A percentile compares a stretch with the other conserved stretches of the same genome.
These are phyloP conservation scores for Penicillium sp. DNA, from an alignment of 2,329 filamentous ascomycete species.

Conservation along the genomic window DNA sequence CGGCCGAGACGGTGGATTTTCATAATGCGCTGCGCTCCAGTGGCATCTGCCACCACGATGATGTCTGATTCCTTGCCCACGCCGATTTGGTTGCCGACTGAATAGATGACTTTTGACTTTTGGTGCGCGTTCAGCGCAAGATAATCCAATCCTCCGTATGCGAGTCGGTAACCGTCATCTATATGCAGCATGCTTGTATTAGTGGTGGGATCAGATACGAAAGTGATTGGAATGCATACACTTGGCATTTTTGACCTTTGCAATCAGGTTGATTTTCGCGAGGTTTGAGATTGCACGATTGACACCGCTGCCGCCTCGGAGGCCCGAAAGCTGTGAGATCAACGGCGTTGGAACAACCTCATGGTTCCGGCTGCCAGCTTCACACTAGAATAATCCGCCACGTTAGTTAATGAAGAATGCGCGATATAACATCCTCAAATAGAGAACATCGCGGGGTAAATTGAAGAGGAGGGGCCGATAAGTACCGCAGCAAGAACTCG, in stretches of 20 bases:
- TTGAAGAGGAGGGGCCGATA: slow-evolving; percentile 33
- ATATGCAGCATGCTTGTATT: slow-evolving; percentile 1
- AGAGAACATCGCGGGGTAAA: slow-evolving; percentile 21
- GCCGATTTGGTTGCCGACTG: slow-evolving; percentile 88
- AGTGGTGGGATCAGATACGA: background rate
- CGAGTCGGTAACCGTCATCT: slow-evolving; percentile 93
- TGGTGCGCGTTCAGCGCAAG: slow-evolving; percentile 90
- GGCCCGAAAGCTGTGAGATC: slow-evolving; percentile 78
- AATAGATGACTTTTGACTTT: slow-evolving; percentile 76
- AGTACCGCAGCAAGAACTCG: slow-evolving; percentile 83
- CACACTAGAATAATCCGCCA: slow-evolving; percentile 60
- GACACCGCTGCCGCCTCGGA: slow-evolving; percentile 74
- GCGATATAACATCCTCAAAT: background rate
- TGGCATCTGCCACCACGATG: slow-evolving; percentile 81
- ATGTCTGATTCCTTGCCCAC: slow-evolving; percentile 98
- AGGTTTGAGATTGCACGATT: slow-evolving; percentile 85
- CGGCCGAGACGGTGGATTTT: slow-evolving; percentile 95
- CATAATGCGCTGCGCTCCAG: slow-evolving; percentile 74
- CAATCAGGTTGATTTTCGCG: slow-evolving; percentile 88
- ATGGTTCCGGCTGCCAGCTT: slow-evolving; percentile 93
- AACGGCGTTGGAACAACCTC: slow-evolving; percentile 90
- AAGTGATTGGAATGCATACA: slow-evolving; percentile 47
- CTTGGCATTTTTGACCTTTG: slow-evolving; percentile 88
- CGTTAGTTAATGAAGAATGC: slow-evolving; percentile 4
- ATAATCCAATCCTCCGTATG: slow-evolving; percentile 96